Percentiles rank a stretch among this genome's conserved stretches.
Evolutionary conservation across 1,284 basidiomycete genomes (phyloP).

Genomic region (Hemileia vastatrix): DNA sequence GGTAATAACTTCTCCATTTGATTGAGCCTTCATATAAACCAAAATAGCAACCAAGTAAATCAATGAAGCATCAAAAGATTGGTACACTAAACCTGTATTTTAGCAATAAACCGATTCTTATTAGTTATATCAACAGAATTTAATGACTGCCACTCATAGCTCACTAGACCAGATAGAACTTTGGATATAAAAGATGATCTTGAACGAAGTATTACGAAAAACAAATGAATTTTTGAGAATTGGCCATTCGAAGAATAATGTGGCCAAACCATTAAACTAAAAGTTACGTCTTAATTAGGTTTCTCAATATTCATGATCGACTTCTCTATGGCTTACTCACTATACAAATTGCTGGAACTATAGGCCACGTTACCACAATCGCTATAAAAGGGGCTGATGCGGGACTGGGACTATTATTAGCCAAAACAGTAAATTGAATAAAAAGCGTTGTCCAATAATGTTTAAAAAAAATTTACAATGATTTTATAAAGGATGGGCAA

Average conservation of each 20-base stretch:
- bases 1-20: constrained; percentile 3
- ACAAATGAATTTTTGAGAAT: neutral
- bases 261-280: constrained; percentile 5
- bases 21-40: neutral
- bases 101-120: too few species aligned
- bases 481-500: neutral
- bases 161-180: neutral
- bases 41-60: constrained; percentile 7
- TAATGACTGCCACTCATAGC: neutral
- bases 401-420: neutral
- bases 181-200: constrained; percentile 1
- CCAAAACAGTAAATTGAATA: neutral
- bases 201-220: constrained; percentile 9
- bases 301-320: neutral
- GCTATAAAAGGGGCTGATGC: constrained; percentile 4
- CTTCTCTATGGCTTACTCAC: constrained; percentile 5
- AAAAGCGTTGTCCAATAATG: too few species aligned
- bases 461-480: too few species aligned
- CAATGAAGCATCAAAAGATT: constrained; percentile 7
- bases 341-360: constrained; percentile 4
- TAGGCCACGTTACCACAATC: constrained; percentile 4
- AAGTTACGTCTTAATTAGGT: too few species aligned
- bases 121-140: neutral
- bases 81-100: constrained; percentile 9
- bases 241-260: constrained; percentile 10